Conservation (phyloP, 176 grass and related monocot species). For the Phoenix roebelenii region DNA sequence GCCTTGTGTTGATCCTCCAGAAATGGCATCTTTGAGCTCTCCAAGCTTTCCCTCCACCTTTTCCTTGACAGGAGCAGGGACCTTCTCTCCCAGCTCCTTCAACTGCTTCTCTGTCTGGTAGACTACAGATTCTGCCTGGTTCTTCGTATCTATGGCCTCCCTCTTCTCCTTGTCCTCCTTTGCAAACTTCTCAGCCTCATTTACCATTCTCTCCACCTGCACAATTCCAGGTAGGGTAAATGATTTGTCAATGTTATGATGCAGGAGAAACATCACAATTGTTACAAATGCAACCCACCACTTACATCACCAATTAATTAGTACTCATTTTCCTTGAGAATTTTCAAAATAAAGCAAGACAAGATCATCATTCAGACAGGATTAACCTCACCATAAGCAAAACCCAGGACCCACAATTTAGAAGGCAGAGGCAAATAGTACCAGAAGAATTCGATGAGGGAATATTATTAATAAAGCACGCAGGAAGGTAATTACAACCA, state of each 20-base stretch:
- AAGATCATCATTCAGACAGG: no score
- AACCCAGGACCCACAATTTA: no score
- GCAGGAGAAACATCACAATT: background rate
- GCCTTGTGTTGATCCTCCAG: constrained; percentile 31
- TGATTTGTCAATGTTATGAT: background rate
- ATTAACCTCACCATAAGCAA: no score
- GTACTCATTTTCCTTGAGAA: no score
- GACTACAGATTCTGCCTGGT: constrained; percentile 63
- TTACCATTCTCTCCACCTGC: constrained; percentile 68
- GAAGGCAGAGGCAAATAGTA: no score
- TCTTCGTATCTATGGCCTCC: constrained; percentile 60
- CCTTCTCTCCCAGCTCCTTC: constrained; percentile 70
- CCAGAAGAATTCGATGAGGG: no score
- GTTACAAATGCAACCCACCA: background rate
- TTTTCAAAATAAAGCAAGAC: no score
- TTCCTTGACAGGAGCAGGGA: constrained; percentile 42
- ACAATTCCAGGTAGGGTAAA: background rate
- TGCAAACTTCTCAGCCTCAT: constrained; percentile 55
- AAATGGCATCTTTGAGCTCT: constrained; percentile 43
- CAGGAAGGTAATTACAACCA: no score
- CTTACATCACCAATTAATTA: no score
- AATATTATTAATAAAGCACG: no score
- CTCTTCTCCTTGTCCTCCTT: constrained; percentile 74
- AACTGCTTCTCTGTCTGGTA: constrained; percentile 78
- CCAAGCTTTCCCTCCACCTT: constrained; percentile 46